A percentile compares a stretch with the other conserved stretches of the same genome.
These are phyloP conservation scores for Mucor lusitanicus DNA, from an alignment of 371 early-diverging fungal species.

Conservation along the genomic window DNA sequence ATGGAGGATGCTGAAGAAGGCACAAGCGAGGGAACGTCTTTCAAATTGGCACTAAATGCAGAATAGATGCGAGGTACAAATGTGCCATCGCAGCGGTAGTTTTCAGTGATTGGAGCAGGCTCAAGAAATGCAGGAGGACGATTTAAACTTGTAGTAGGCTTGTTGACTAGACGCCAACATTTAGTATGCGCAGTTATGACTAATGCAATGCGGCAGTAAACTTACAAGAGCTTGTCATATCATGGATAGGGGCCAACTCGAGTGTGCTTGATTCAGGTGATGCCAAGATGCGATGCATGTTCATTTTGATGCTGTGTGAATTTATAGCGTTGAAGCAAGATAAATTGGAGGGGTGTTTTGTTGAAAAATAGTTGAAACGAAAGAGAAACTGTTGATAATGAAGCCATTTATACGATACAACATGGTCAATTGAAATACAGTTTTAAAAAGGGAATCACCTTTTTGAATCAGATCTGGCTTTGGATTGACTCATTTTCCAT, in stretches of 20 bases:
- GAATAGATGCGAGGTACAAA: not conserved
- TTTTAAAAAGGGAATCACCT: not conserved
- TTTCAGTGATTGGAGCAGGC: constrained; percentile 1
- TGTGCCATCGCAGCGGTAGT: not conserved
- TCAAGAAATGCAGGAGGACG: constrained; percentile 15
- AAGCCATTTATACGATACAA: not conserved
- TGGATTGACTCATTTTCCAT: not conserved
- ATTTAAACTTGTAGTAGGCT: not conserved
- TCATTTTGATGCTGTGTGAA: not conserved
- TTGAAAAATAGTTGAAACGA: not conserved
- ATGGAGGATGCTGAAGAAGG: constrained; percentile 15
- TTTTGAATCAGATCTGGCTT: not conserved
- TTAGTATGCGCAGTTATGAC: not conserved
- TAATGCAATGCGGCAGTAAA: not conserved
- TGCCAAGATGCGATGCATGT: not conserved
- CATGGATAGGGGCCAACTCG: not conserved
- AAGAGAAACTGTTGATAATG: not conserved
- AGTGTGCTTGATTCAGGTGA: not conserved
- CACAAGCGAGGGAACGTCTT: constrained; percentile 3
- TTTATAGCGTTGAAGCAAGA: constrained; percentile 1
- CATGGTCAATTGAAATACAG: not conserved
- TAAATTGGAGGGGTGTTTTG: not conserved
- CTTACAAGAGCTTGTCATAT: not conserved
- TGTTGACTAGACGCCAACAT: not conserved
- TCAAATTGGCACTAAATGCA: not conserved